A percentile compares a stretch with the other conserved stretches of the same genome.
These are phyloP conservation scores for Podospora bellae-mahoneyi DNA, from an alignment of 495 filamentous ascomycete genomes.

Conservation along the genomic window DNA sequence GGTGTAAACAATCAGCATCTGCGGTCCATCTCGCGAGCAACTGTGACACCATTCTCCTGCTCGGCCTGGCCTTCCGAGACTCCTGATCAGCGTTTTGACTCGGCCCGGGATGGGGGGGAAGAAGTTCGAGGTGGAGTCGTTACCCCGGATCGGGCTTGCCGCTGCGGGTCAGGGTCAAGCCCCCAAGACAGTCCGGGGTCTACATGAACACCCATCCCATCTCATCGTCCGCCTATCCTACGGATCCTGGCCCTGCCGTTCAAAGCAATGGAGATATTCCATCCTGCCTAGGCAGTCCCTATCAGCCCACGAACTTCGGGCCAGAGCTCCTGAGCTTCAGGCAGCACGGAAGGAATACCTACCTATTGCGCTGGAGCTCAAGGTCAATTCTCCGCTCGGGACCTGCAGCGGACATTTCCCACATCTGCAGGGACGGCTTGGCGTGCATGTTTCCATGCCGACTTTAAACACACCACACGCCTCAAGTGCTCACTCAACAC, in stretches of 20 bases:
- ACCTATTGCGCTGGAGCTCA: neutral
- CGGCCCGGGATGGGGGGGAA: constrained; percentile 14
- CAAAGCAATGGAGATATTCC: neutral
- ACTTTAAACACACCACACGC: neutral
- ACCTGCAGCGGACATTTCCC: neutral
- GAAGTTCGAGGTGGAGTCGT: constrained; percentile 10
- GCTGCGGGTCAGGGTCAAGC: constrained; percentile 14
- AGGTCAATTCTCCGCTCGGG: constrained; percentile 10
- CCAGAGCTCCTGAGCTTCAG: constrained; percentile 10
- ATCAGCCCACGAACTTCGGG: constrained; percentile 5
- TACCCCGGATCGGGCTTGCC: constrained; percentile 27
- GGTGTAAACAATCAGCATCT: neutral
- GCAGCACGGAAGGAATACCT: constrained; percentile 1
- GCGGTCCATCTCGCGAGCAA: neutral
- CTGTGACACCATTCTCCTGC: constrained; percentile 18
- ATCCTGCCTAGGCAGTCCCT: neutral
- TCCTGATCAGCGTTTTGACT: constrained; percentile 35
- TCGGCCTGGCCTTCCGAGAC: constrained; percentile 32
- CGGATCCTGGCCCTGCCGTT: neutral
- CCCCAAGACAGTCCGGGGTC: constrained; percentile 7
- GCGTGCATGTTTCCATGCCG: constrained; percentile 4
- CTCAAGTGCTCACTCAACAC: neutral
- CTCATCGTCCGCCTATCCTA: neutral
- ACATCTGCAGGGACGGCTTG: neutral
- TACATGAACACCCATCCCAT: neutral